Conservation (phyloP, 306 rosid species). For the Styphnolobium japonicum region DNA sequence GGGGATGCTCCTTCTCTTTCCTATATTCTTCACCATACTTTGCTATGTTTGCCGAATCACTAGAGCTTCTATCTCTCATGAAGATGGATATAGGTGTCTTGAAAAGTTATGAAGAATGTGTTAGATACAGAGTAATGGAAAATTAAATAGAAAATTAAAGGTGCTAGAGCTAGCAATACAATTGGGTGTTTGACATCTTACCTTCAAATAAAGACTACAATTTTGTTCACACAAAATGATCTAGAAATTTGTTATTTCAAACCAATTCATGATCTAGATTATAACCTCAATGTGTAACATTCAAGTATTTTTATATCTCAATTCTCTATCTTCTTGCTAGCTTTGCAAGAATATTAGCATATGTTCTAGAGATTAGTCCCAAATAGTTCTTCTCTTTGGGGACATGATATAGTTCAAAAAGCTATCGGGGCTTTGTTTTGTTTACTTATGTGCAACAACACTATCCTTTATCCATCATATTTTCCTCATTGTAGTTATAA, state of each 20-base stretch:
- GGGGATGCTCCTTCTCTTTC: conserved; percentile 44
- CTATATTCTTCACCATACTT: conserved; percentile 57
- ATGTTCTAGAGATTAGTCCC: too few relatives aligned
- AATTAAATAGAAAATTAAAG: background rate
- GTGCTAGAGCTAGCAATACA: background rate
- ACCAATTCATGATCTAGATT: background rate
- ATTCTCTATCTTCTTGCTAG: background rate
- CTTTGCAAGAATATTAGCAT: too few relatives aligned
- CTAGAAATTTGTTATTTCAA: background rate
- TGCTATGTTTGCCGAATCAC: conserved; percentile 52
- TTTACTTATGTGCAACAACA: background rate
- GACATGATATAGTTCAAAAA: too few relatives aligned
- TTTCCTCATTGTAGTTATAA: too few relatives aligned
- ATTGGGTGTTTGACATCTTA: background rate
- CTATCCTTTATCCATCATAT: too few relatives aligned
- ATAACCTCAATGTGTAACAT: background rate
- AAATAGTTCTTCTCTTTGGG: too few relatives aligned
- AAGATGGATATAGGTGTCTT: conserved; percentile 61
- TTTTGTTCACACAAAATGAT: background rate
- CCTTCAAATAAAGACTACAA: background rate
- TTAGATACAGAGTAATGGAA: background rate
- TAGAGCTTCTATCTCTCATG: conserved; percentile 50
- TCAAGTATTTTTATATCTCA: background rate
- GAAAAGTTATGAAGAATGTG: conserved; percentile 5
- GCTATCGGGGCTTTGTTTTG: background rate